A percentile compares a stretch with the other conserved stretches of the same genome.
These are phyloP conservation scores for Mycogone perniciosa DNA, from an alignment of 2,329 filamentous ascomycete species.

Conservation along the genomic window DNA sequence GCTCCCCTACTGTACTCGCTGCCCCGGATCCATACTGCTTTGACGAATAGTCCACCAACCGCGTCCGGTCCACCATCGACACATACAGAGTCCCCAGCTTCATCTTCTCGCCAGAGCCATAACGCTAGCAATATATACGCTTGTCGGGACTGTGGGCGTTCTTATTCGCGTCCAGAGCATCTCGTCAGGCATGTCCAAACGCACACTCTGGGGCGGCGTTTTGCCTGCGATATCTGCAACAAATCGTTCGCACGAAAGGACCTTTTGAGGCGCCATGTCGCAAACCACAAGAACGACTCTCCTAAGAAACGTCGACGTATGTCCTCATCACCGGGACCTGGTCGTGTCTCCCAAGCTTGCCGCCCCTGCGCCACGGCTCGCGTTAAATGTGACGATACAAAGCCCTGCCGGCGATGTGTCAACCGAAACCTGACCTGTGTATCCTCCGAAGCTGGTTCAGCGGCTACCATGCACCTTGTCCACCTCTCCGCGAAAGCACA, in stretches of 20 bases:
- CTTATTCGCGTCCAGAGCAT: constrained; percentile 49
- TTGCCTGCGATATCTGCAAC: constrained; percentile 43
- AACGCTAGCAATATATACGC: constrained; percentile 36
- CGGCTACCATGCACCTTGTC: constrained; percentile 37
- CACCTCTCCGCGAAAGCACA: constrained; percentile 36
- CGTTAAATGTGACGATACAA: constrained; percentile 50
- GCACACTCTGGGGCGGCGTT: constrained; percentile 45
- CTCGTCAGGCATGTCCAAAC: constrained; percentile 47
- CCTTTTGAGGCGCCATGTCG: constrained; percentile 45
- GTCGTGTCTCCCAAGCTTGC: constrained; percentile 48
- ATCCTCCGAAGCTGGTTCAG: constrained; percentile 30
- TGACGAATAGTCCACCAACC: constrained; percentile 1
- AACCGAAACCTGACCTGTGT: constrained; percentile 41
- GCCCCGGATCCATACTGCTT: background rate
- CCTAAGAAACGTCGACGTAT: constrained; percentile 41
- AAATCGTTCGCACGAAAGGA: constrained; percentile 50
- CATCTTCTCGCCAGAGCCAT: constrained; percentile 17
- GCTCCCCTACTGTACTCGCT: background rate
- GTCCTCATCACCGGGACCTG: constrained; percentile 37
- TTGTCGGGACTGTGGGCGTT: constrained; percentile 45
- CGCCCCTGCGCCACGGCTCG: constrained; percentile 44
- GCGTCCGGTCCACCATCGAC: background rate
- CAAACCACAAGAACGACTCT: constrained; percentile 45
- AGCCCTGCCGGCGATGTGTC: constrained; percentile 47
- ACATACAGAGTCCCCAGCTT: constrained; percentile 1